Evolutionary conservation across 2,329 filamentous ascomycete genomes (phyloP), one percentile per base, ranked within the genome.

Genomic region (Orbilia ellipsospora): DNA sequence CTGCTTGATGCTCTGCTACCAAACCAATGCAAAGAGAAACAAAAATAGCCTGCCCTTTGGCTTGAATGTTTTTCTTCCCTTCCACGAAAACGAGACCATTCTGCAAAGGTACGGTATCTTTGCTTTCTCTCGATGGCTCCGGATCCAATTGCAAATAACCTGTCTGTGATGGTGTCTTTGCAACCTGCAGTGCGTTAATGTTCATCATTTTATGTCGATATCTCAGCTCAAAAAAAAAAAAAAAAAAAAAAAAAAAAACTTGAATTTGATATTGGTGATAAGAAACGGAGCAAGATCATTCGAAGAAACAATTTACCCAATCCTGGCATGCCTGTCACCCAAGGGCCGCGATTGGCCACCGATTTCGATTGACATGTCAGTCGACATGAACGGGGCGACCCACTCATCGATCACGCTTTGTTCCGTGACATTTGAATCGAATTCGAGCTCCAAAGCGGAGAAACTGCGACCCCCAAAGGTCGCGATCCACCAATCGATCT

Each of bases 91-190:
- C 23, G 23, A 23, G 23, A 23, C 23, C 23, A 23, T 23, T 56
- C 60, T 72, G 67, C 67, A 60, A 52, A 72, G 67, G 45, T 20
- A 72, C 67, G 36, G 67, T 72, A 60, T 60, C 60, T 64, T 45
- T 36, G 31, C 31, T 36, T 20, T 23, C 48, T 7, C 5, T 52
- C 12, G 13, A n/a, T n/a, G 4, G 16, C 44, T 48, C 31, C 4
- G 31, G 16, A 48, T n/a, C 16, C 20, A 23, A 54, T 18, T 28
- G n/a, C 15, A 40, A 59, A 28, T 61, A n/a, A 15, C 12, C 20
- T 20, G 31, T 23, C 23, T 23, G 18, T 42, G 31, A 40, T 54
- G 2, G 31, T 7, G 50, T 52, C 56, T 36, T 48, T 65, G 61
- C 60, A 65, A 62, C 61, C 56, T 64, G 67, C 59, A 61, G 57